Evolutionary conservation across 345 rosid species (phyloP), one percentile per base, ranked within the genome.

Genomic region (Isatis tinctoria): DNA sequence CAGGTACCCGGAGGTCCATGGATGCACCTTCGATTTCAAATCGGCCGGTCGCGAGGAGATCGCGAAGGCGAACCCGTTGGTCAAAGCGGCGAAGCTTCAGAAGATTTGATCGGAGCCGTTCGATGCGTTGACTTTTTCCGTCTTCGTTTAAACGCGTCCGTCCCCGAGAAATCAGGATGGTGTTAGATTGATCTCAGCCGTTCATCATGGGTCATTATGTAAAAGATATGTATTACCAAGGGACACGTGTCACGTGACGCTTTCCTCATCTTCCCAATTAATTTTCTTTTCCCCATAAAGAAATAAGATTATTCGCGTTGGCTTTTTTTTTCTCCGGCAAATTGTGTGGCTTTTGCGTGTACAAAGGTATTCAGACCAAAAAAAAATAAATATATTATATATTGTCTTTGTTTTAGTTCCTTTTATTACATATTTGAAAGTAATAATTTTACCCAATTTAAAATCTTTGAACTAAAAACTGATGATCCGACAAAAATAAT

Each of bases 1-100:
- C 30, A 77, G 88, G 82, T 85, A 82, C 27, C 86, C 88, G 8
- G 88, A 85, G 77, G 66, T 60, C 16, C 88, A 85, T 20, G 77
- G 77, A 14, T 85, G 88, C 39, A 39, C 77, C 3, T 85, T 79
- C 59, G 88, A 85, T 77, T 85, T 82, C 80, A 85, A 81, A 76
- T 82, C 73, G 61, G 45, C 77, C 8, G 88, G 88, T 3, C 75
- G 86, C 35, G 86, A 82, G 70, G 86, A 81, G 83, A 85, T 85
- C 67, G 84, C 88, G 0, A 78, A 82, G 14, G 86, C 88, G 22
- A 82, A 85, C 59, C 88, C 88, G 6, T 6, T 85, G 43, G 83
- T 85, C 17, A 85, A 79, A 74, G 88, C 86, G 1, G 78, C 73
- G 53, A 85, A 85, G 53, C 84, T 85, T 47, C 79, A 79, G 71